Conservation (phyloP, 768 basidiomycete species). For the Boletus sp. region DNA sequence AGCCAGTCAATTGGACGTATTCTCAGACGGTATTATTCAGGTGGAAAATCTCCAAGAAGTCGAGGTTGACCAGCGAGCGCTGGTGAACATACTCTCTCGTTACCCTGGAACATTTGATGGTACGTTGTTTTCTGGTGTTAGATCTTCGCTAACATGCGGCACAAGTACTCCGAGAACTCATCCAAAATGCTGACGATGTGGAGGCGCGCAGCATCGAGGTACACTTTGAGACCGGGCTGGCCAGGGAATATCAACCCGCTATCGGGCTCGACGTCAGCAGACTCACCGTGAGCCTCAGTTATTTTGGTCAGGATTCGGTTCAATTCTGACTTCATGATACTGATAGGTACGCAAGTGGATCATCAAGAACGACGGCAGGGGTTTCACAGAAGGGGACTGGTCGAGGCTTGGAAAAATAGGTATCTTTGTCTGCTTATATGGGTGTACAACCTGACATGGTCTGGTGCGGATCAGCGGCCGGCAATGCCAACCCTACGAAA, state of each 20-base stretch:
- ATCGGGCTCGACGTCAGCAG: background rate
- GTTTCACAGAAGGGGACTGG: conserved; percentile 5
- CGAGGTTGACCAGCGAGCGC: too few relatives aligned
- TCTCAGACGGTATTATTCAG: background rate
- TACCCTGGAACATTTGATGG: too few relatives aligned
- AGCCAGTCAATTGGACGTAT: too few relatives aligned
- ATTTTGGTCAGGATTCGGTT: background rate
- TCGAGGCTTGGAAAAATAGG: conserved; percentile 13
- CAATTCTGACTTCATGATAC: background rate
- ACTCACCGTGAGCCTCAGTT: background rate
- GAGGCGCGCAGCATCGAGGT: too few relatives aligned
- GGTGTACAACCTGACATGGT: background rate
- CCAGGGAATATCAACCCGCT: too few relatives aligned
- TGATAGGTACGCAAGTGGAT: conserved; percentile 8
- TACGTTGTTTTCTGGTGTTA: too few relatives aligned
- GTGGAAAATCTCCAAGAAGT: too few relatives aligned
- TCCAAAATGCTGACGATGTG: too few relatives aligned
- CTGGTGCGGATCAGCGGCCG: conserved; percentile 1
- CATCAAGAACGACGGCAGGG: conserved; percentile 7
- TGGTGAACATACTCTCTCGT: too few relatives aligned
- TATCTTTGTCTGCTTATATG: background rate
- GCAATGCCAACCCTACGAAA: conserved; percentile 4
- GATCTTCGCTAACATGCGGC: too few relatives aligned
- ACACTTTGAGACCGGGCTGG: too few relatives aligned
- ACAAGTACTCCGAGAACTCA: too few relatives aligned